Conservation (phyloP, 495 filamentous ascomycete species). For the Cercophora sp. region DNA sequence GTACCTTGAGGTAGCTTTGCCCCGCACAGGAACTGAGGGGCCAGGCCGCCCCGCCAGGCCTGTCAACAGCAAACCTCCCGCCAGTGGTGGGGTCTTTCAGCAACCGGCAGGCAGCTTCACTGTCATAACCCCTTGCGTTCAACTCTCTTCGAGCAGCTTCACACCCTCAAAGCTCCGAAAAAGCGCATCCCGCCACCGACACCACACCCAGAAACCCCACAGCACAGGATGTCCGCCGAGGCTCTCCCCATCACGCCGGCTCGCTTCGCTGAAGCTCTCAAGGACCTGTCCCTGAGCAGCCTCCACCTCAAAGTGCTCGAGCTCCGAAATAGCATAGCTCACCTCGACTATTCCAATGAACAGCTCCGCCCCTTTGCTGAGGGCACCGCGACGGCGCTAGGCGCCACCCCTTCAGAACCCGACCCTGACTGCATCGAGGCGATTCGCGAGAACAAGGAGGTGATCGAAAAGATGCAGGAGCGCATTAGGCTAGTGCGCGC, state of each 20-base stretch:
- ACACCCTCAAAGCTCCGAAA: not conserved
- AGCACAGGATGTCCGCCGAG: conserved; percentile 41
- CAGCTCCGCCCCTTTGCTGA: conserved; percentile 62
- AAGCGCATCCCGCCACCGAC: not conserved
- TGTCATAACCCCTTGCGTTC: too few species aligned
- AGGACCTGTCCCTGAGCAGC: conserved; percentile 63
- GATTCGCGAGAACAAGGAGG: conserved; percentile 69
- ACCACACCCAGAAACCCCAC: not conserved
- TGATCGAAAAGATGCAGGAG: conserved; percentile 69
- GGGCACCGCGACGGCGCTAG: conserved; percentile 24
- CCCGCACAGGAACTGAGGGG: conserved; percentile 1
- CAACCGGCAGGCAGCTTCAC: too few species aligned
- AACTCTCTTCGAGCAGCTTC: too few species aligned
- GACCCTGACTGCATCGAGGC: conserved; percentile 67
- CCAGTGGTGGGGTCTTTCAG: too few species aligned
- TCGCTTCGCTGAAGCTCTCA: conserved; percentile 68
- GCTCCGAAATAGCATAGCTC: conserved; percentile 74
- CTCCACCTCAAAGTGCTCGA: conserved; percentile 80
- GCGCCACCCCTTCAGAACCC: conserved; percentile 30
- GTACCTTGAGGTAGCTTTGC: not conserved
- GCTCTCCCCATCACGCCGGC: conserved; percentile 55
- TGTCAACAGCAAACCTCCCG: too few species aligned
- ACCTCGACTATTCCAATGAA: conserved; percentile 74
- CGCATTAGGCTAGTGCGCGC: conserved; percentile 61
- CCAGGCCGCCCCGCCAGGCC: too few species aligned